These are phyloP conservation scores for Tetrahymena thermophila DNA, from an alignment of 73 alveolate genomes.

Conservation along the genomic window DNA sequence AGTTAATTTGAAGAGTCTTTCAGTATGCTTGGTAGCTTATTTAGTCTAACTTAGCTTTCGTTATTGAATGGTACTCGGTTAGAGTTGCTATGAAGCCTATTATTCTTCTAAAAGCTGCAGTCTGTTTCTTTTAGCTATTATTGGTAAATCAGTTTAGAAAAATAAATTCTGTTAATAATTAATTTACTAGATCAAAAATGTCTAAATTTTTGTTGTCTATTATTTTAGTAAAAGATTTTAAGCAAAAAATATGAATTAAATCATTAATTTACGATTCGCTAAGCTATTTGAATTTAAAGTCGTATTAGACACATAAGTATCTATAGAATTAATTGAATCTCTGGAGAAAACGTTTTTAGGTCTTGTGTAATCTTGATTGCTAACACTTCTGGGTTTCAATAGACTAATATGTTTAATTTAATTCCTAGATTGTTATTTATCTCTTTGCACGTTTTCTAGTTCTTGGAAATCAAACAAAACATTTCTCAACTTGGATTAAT, in stretches of 20 bases:
- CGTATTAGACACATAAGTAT: neutral
- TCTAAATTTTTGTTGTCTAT: neutral
- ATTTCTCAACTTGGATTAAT: neutral
- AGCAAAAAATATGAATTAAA: neutral
- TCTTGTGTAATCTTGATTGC: neutral
- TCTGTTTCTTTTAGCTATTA: neutral
- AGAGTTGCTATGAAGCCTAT: neutral
- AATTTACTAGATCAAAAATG: neutral
- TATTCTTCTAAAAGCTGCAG: neutral
- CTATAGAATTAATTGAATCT: neutral
- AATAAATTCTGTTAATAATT: neutral
- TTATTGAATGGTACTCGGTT: neutral
- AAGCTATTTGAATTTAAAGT: neutral
- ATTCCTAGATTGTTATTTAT: neutral
- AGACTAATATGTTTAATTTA: neutral
- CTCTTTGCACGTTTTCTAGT: neutral
- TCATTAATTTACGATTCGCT: neutral
- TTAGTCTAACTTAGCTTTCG: neutral
- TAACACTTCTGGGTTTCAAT: neutral
- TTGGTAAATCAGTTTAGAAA: neutral
- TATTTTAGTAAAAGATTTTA: neutral
- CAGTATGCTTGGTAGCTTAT: neutral
- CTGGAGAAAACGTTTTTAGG: neutral
- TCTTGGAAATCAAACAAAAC: neutral
- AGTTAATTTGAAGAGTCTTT: neutral